Base-by-base conservation (phyloP, 768 basidiomycete genomes). In the Termitomyces sp. region DNA sequence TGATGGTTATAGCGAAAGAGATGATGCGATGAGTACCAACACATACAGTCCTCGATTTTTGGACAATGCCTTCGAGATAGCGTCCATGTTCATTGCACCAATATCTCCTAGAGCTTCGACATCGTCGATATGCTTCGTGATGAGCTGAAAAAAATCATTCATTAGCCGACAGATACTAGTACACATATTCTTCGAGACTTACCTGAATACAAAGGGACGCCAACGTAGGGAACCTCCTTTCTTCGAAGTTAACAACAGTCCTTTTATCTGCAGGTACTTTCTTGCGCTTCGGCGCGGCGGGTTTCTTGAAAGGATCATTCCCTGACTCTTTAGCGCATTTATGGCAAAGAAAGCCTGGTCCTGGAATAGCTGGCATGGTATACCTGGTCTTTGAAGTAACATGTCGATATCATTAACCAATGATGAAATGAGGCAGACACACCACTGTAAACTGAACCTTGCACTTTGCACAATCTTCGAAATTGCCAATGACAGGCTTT, bases 31-130 rank as follows among this genome's bases (percentile, higher is more conserved):
- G 18, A 40, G 62, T 39, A 54, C 62, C 39, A 20, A 56, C n/a
- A 84, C 92, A 69, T 70, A 94, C 94, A 96, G 76, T 61, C 87
- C 82, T 42, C 95, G 79, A 68, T 89, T 92, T 68, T 89, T 91
- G 9, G 90, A 88, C 22, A 97, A 77, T 4, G 92, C 88, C 71
- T 88, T 92, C 15, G 90, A 83, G 51, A 98, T 90, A 45, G 88
- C 85, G 61, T 95, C 88, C 78, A 94, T 79, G 69, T 96, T 98
- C 73, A 92, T 72, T 1, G 84, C 67, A 0, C 95, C 94, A 55
- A 98, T 91, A 68, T 96, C 90, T 0, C 96, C 96, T 16, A 96
- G 75, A 0, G 89, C 88, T 64, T 94, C 92, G 7, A 98, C 88
- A 66, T 96, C 92, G 59, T 94, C 84, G 59, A 98, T 96, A 70